These are phyloP conservation scores for Neurospora sp. DNA, from an alignment of 495 filamentous ascomycete genomes.

Conservation along the genomic window DNA sequence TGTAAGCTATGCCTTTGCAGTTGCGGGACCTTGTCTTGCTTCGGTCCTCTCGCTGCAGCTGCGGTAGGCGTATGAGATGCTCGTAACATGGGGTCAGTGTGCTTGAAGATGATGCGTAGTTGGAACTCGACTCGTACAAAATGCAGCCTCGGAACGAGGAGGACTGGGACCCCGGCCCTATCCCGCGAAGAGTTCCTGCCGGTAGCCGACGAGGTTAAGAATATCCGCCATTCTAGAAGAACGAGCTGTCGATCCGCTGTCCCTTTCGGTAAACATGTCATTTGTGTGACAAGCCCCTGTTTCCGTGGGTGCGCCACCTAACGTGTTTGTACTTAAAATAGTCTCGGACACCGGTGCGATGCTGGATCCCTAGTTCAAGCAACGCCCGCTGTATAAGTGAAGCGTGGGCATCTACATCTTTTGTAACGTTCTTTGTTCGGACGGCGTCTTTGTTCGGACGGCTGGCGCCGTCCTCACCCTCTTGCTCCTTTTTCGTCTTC, in stretches of 20 bases:
- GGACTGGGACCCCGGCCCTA: neutral
- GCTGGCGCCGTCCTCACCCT: no score
- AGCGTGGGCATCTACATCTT: no score
- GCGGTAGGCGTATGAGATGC: neutral
- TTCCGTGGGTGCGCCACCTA: neutral
- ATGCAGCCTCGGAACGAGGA: neutral
- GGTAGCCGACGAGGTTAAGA: neutral
- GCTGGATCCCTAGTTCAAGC: no score
- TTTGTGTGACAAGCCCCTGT: neutral
- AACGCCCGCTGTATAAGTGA: no score
- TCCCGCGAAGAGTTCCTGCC: neutral
- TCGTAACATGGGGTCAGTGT: neutral
- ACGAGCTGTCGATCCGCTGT: neutral
- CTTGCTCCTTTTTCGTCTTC: no score
- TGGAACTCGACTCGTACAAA: neutral
- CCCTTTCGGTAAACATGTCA: neutral
- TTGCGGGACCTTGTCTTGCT: slow-evolving; percentile 2
- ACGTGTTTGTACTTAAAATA: neutral
- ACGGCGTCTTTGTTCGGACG: no score
- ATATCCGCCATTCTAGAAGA: neutral
- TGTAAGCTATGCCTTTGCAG: slow-evolving; percentile 3
- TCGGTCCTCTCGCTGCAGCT: neutral
- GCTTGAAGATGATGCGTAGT: neutral
- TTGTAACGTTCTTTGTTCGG: no score
- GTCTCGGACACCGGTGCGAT: no score